These are phyloP conservation scores for Kodamaea kaohsiungensis DNA, from an alignment of 805 yeast species.

Conservation along the genomic window DNA sequence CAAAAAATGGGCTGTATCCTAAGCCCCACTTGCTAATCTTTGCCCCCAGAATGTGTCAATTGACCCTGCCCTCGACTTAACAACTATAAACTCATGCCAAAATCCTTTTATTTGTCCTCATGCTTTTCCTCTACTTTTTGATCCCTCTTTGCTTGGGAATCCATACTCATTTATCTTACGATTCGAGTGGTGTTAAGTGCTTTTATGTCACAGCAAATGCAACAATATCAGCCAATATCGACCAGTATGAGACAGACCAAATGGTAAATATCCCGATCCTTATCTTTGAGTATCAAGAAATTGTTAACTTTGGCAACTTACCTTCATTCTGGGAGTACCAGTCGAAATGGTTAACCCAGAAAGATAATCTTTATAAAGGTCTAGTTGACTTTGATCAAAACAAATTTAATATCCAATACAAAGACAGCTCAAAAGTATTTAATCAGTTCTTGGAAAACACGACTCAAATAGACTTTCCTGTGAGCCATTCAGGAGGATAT, in stretches of 20 bases:
- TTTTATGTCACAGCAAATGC: neutral
- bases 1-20: too few species aligned
- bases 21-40: too few species aligned
- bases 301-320: neutral
- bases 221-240: neutral
- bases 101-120: too few species aligned
- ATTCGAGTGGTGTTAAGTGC: neutral
- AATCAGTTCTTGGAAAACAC: neutral
- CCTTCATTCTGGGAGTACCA: neutral
- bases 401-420: neutral
- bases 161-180: neutral
- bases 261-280: neutral
- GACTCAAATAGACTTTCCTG: neutral
- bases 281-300: neutral
- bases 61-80: too few species aligned
- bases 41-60: too few species aligned
- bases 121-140: too few species aligned
- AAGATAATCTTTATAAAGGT: neutral
- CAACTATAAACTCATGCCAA: too few species aligned
- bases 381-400: neutral
- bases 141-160: too few species aligned
- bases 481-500: neutral
- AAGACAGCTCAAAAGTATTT: neutral
- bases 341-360: neutral
- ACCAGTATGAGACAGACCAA: neutral